Base-by-base conservation (phyloP, 768 basidiomycete species). In the Kwoniella pini region DNA sequence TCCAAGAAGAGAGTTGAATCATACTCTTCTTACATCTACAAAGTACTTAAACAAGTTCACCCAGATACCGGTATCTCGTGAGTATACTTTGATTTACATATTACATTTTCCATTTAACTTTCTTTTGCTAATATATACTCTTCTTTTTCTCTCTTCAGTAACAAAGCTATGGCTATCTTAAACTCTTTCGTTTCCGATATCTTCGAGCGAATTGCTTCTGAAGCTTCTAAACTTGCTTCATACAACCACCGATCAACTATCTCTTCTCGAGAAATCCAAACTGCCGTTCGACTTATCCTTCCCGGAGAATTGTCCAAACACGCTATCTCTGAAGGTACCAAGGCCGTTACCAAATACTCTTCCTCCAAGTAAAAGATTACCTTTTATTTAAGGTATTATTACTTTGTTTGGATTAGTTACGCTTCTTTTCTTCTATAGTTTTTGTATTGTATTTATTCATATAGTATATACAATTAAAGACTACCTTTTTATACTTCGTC, bases 181-280 rank as follows among this genome's bases (percentile, higher is more conserved):
- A 95, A 95, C 84, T 90, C 88, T 59, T 96, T 96, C 76, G 92
- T 96, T 74, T 93, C 93, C 73, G 92, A 96, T 71, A 95, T 81
- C 68, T 81, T 81, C 58, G 80, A 81, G 74, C 77, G 80, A 57
- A 80, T 81, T 68, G 92, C 79, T 42, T 62, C 72, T 43, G 80
- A 81, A 66, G 80, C 80, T 30, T 80, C 79, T 67, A 81, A 95
- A 83, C 88, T 98, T 69, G 94, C 95, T 40, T 84, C 91, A 1
- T 97, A 97, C 83, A 96, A 94, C 68, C 95, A 96, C 84, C 95
- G 95, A 81, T 96, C 95, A 7, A 98, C 94, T 31, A 97, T 98
- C 79, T 96, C 95, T 39, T 96, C 93, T 51, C 91, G 94, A 65
- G 94, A 98, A 81, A 97, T 97, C 69, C 94, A 98, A 80, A 98